Evolutionary conservation across 768 basidiomycete species (phyloP), one percentile per base, ranked within the genome.

Genomic region (Pleurotus pulmonarius): DNA sequence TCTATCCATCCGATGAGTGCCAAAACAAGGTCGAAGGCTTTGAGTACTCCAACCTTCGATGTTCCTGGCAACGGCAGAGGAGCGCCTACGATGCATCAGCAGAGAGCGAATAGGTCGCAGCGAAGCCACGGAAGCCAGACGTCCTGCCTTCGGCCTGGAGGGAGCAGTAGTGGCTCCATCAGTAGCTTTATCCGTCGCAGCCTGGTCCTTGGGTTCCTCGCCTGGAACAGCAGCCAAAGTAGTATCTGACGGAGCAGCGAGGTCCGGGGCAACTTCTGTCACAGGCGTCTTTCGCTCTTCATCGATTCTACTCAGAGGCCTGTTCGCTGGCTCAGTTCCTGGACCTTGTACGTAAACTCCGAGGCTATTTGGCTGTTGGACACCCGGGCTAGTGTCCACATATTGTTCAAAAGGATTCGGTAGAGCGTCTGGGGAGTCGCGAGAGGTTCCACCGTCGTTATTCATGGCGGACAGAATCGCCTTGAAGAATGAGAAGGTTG

Each of bases 21-120:
- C 29, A 34, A 34, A 11, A 3, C 29, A 9, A 34, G 29, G 29
- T 34, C 29, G 29, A 34, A 34, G 11, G 29, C 29, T 34, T 34
- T 34, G 29, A 3, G 29, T n/a, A 15, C 22, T 40, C 52, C 7
- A 40, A 78, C 82, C 78, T 75, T 82, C 75, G 9, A 80, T 64
- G 59, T 82, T 78, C 46, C 69, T 73, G 29, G 72, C 66, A 38
- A 80, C 76, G 2, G 61, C 63, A 1, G 75, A 68, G 5, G 72
- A 65, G 41, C 66, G 63, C 53, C 67, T 72, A 26, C 69, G 65
- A 29, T 68, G 68, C 56, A 69, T 69, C 60, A 73, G 61, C 43
- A 70, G 60, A 26, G 63, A 63, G 43, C 63, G 63, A 53, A 66
- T 55, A 26, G 68, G 67, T 25, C 62, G 49, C 15, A 40, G 29